These are phyloP conservation scores for Alternaria ethzedia DNA, from an alignment of 2,329 filamentous ascomycete genomes.

Conservation along the genomic window DNA sequence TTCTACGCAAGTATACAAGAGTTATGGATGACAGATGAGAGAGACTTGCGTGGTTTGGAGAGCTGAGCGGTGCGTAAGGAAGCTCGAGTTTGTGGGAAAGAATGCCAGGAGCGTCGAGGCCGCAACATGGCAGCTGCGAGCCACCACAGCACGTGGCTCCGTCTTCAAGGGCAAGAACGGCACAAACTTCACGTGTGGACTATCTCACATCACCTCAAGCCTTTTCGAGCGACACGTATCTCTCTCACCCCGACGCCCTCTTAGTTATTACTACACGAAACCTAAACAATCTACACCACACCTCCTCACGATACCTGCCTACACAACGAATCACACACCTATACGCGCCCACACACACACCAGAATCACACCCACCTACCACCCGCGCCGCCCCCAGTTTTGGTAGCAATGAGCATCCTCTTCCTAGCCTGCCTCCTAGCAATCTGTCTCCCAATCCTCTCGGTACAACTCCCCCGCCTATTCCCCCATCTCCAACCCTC, in stretches of 20 bases:
- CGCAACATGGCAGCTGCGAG: background rate
- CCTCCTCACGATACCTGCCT: background rate
- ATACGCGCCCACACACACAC: background rate
- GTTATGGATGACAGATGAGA: conserved; percentile 15
- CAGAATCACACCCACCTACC: background rate
- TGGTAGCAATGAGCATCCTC: conserved; percentile 16
- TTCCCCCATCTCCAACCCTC: conserved; percentile 6
- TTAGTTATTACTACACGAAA: background rate
- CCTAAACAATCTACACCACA: background rate
- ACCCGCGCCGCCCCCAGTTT: background rate
- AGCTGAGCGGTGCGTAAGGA: background rate
- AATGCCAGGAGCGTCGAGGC: too few species aligned
- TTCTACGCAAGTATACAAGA: conserved; percentile 51
- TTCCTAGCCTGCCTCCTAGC: conserved; percentile 27
- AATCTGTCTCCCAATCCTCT: conserved; percentile 31
- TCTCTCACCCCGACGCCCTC: too few species aligned
- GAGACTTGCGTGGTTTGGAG: background rate
- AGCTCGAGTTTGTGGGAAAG: background rate
- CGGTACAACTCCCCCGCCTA: conserved; percentile 27
- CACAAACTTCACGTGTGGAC: background rate
- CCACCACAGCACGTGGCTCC: too few species aligned
- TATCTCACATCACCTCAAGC: background rate
- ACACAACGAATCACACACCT: background rate
- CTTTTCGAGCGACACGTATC: background rate
- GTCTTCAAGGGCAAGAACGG: background rate